A percentile compares a stretch with the other conserved stretches of the same genome.
phyloP scores from a whole-genome alignment of 179 eudicot species.

The Carnegiea gigantea region DNA sequence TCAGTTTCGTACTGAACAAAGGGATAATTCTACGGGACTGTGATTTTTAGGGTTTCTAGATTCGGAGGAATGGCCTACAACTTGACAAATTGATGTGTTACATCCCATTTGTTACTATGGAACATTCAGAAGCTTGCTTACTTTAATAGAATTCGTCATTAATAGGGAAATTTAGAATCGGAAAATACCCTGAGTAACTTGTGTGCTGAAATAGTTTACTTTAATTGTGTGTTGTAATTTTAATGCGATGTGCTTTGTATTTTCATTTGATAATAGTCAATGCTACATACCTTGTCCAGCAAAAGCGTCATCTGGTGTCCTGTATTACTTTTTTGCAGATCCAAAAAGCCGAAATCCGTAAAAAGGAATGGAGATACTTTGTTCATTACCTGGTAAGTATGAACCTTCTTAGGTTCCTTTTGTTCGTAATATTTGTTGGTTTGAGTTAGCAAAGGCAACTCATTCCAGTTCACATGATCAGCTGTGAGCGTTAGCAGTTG shows the following conservation, averaged over 20 bases:
- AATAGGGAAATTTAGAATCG: not conserved
- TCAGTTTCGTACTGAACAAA: not conserved
- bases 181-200: not conserved
- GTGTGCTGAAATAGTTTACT: not conserved
- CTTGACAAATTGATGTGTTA: not conserved
- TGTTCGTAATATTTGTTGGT: not conserved
- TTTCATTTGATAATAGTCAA: not conserved
- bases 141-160: not conserved
- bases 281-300: not conserved
- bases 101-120: not conserved
- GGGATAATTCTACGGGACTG: not conserved
- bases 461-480: not conserved
- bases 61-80: not conserved
- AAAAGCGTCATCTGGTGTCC: slow-evolving; percentile 16
- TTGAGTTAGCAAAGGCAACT: slow-evolving; percentile 1
- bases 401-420: not conserved
- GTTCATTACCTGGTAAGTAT: slow-evolving; percentile 96
- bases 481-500: slow-evolving; percentile 1
- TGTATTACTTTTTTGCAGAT: slow-evolving; percentile 44
- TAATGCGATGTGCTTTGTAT: not conserved
- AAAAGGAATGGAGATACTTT: slow-evolving; percentile 88
- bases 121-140: not conserved
- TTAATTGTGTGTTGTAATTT: not conserved
- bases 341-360: slow-evolving; percentile 80
- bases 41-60: slow-evolving; percentile 10